Evolutionary conservation across 768 basidiomycete genomes (phyloP), one percentile per base, ranked within the genome.

Genomic region (Suillus sp.): DNA sequence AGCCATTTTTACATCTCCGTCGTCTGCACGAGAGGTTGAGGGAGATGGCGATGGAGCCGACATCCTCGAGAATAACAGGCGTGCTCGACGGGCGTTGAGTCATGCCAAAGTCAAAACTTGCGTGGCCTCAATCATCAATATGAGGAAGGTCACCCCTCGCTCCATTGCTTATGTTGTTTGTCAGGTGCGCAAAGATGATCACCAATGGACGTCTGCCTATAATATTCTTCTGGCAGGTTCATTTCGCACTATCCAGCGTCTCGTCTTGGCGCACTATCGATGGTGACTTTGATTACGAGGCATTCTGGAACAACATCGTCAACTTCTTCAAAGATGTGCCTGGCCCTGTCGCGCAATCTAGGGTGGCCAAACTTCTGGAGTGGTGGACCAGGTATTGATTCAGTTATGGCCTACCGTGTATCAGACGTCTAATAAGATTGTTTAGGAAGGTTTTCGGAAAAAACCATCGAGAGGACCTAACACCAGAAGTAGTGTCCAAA

Each of bases 81-180:
- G n/a, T n/a, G 14, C 50, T 7, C 40, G 6, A 18, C 6, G 40
- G 40, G 18, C 16, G 45, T 47, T 5, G 6, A 14, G 25, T 13
- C 45, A 47, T 22, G 45, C 22, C 0, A 47, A 47, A 22, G 45
- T 47, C 5, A 47, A 47, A 47, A 22, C 13, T 1, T 62, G 54
- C 8, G 62, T 67, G 3, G 62, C 69, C 2, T 43, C 9, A 0
- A 43, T 43, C 20, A 43, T 43, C 42, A 43, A 43, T 9, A 43
- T 43, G 18, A 43, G 5, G 2, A 47, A 47, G 5, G 45, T 47
- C 1, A 47, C 11, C 4, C 71, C 71, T 2, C 61, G 69, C 22
- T 61, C 62, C 0, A 68, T 74, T 22, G 69, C 72, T 16, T 74
- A 74, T 40, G 58, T 64, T 1, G 66, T 71, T 16, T 70, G 71